These are phyloP conservation scores for Melastoma candidum DNA, from an alignment of 441 rosid genomes.

Conservation along the genomic window DNA sequence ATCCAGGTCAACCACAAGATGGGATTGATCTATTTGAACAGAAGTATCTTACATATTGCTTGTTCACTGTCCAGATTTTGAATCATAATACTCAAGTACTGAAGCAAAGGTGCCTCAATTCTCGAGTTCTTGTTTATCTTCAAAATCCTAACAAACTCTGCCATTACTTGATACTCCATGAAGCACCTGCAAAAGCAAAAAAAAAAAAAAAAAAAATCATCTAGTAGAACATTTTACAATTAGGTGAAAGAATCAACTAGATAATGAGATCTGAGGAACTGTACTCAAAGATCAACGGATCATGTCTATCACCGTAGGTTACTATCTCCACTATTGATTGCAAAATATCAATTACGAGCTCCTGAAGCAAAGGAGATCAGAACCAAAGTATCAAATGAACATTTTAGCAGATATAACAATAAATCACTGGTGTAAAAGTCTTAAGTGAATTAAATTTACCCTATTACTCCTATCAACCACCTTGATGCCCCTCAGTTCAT, in stretches of 20 bases:
- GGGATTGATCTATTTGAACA: neutral
- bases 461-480: conserved; percentile 39
- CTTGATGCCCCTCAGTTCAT: conserved; percentile 43
- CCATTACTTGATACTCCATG: conserved; percentile 66
- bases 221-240: conserved; percentile 5
- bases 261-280: conserved; percentile 3
- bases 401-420: neutral
- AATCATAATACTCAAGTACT: conserved; percentile 64
- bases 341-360: conserved; percentile 44
- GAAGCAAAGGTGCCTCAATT: conserved; percentile 55
- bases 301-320: conserved; percentile 62
- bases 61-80: conserved; percentile 63
- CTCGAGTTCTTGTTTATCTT: conserved; percentile 38
- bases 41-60: conserved; percentile 43
- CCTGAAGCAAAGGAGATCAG: conserved; percentile 23
- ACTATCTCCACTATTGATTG: conserved; percentile 65
- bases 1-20: too few species aligned
- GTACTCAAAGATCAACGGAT: conserved; percentile 59
- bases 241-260: neutral
- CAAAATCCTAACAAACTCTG: conserved; percentile 55
- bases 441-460: conserved; percentile 23
- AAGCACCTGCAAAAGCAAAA: conserved; percentile 34
- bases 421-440: too few species aligned
- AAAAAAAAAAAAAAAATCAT: conserved; percentile 5
- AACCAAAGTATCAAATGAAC: conserved; percentile 7